These are phyloP conservation scores for Myxozyma neotropica DNA, from an alignment of 805 yeast species.

Conservation along the genomic window DNA sequence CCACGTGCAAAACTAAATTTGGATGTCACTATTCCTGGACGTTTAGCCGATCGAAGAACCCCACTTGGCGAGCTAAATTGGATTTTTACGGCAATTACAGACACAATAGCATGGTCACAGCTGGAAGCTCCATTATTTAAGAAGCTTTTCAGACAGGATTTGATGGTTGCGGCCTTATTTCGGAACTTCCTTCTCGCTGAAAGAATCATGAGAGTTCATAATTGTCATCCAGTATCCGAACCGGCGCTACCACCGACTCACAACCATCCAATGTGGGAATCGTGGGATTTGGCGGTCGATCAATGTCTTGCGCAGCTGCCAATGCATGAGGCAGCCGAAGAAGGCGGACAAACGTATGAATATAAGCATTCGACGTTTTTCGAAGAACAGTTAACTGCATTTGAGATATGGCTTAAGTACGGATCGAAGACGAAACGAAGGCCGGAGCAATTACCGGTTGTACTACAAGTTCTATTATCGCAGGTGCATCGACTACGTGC, in stretches of 20 bases:
- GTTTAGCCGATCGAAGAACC: constrained; percentile 87
- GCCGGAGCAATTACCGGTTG: constrained; percentile 94
- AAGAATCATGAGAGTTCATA: constrained; percentile 88
- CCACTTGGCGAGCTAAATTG: constrained; percentile 95
- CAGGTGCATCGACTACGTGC: constrained; percentile 95
- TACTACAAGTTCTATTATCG: constrained; percentile 85
- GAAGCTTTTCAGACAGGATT: constrained; percentile 86
- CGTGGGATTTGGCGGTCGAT: constrained; percentile 97
- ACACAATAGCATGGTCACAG: constrained; percentile 96
- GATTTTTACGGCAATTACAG: constrained; percentile 98
- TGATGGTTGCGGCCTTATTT: constrained; percentile 94
- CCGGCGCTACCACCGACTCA: constrained; percentile 87
- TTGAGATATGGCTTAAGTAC: constrained; percentile 93
- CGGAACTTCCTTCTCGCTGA: constrained; percentile 90
- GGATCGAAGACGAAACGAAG: constrained; percentile 82
- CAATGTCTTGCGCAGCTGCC: constrained; percentile 70
- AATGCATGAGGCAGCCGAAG: constrained; percentile 42
- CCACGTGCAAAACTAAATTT: constrained; percentile 42
- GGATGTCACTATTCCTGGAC: constrained; percentile 78
- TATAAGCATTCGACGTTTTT: constrained; percentile 92
- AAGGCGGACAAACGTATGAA: constrained; percentile 47
- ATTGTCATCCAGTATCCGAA: constrained; percentile 92
- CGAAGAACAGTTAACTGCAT: constrained; percentile 94
- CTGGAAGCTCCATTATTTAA: constrained; percentile 86
- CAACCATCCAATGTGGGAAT: constrained; percentile 92